Evolutionary conservation across 176 grass and related monocot species (phyloP), one percentile per base, ranked within the genome.

Genomic region (Pontederia paniculata): DNA sequence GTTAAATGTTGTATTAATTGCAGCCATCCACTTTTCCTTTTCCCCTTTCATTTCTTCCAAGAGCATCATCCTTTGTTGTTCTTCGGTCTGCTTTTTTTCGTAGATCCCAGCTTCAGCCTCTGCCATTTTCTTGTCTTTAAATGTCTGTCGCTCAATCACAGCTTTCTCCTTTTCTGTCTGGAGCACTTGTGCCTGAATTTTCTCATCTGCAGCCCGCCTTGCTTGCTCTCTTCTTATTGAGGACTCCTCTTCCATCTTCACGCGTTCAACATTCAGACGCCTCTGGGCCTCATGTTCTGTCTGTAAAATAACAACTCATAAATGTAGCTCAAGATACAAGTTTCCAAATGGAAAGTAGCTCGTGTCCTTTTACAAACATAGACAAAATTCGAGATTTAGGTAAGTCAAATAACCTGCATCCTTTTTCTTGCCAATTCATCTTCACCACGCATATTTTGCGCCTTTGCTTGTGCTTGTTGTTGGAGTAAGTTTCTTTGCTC

Each of bases 381-480:
- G 23, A 42, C 56, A 51, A 9, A 2, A 12, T 45, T 10, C 12
- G 85, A 15, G 0, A 56, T 11, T 23, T 55, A 56, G 3, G 18
- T 22, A 28, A 20, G 2, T 14, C 10, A 16, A 58, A 23, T 5
- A 60, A 71, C 93, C 83, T 88, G 75, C 67, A 84, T 91, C 69
- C 93, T 84, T 74, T 91, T 91, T 71, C 83, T 78, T 48, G 83
- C 80, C 45, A 91, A 78, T 63, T 98, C 93, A 51, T 98, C 87
- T 54, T 98, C 93, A 17, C 84, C 78, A 41, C 87, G 78, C 48
- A 85, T 75, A 60, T 44, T 79, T 74, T 98, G 94, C 23, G 94
- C 94, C 67, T 98, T 86, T 8, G 55, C 1, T 57, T 93, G 83
- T 6, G 70, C 44, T 66, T 82, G 68, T 43, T 82, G 74, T 58